A percentile compares a stretch with the other conserved stretches of the same genome.
Evolutionary conservation across 2,329 filamentous ascomycete species (phyloP).

Genomic region (Podosphaera fusca): DNA sequence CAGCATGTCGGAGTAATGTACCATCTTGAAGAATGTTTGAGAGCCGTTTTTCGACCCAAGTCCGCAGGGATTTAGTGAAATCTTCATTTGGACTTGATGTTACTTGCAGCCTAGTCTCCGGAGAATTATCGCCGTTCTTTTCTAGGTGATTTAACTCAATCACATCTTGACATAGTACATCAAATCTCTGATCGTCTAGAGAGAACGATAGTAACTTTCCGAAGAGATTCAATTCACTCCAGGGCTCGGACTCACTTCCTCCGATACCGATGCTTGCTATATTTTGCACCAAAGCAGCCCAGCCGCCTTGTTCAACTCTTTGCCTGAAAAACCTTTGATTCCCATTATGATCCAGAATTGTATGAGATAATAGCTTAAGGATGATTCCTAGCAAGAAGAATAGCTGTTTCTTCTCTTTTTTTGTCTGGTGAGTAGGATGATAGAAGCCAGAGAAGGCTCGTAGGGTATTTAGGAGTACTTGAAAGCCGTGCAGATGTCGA

Average conservation of each 20-base stretch:
- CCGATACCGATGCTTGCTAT: slow-evolving; percentile 44
- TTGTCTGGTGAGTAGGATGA: slow-evolving; percentile 36
- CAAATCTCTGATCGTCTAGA: slow-evolving; percentile 52
- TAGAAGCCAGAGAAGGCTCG: slow-evolving; percentile 55
- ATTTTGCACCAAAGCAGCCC: slow-evolving; percentile 50
- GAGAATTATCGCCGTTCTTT: slow-evolving; percentile 14
- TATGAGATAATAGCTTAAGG: slow-evolving; percentile 43
- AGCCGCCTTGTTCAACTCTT: slow-evolving; percentile 53
- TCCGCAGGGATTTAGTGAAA: slow-evolving; percentile 10
- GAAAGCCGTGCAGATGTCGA: slow-evolving; percentile 57
- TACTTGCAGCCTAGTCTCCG: slow-evolving; percentile 10
- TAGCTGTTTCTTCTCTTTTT: slow-evolving; percentile 38
- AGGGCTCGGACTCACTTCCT: slow-evolving; percentile 41
- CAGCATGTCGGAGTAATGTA: slow-evolving; percentile 32
- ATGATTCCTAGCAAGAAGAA: slow-evolving; percentile 48
- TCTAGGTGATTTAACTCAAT: slow-evolving; percentile 16
- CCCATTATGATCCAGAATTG: slow-evolving; percentile 53
- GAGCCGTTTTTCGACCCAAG: slow-evolving; percentile 19
- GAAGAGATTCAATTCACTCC: slow-evolving; percentile 51
- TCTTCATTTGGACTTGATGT: slow-evolving; percentile 4
- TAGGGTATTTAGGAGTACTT: slow-evolving; percentile 45
- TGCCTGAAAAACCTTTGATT: slow-evolving; percentile 74
- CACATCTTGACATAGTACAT: slow-evolving; percentile 37
- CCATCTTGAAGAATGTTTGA: slow-evolving; percentile 26
- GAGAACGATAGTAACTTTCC: slow-evolving; percentile 64